Percentiles rank a stretch among this genome's conserved stretches.
Evolutionary conservation across 202 grass and related monocot genomes (phyloP).

Genomic region (Hordeum pubiflorum): DNA sequence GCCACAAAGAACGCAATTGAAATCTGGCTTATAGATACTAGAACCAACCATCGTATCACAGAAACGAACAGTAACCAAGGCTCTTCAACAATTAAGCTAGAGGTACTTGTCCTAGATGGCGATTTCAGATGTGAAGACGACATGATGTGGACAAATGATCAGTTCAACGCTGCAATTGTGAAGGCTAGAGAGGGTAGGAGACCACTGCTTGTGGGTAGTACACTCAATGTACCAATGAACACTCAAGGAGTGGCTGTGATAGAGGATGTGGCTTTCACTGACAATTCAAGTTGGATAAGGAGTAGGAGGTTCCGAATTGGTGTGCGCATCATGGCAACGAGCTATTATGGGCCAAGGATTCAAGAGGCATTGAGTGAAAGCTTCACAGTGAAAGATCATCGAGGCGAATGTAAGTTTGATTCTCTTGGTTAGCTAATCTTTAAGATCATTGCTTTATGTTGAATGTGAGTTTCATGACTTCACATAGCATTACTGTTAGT

Average conservation of each 20-base stretch:
- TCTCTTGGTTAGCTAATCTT: not conserved
- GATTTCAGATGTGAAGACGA: conserved; percentile 34
- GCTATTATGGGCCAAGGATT: conserved; percentile 20
- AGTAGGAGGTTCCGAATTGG: conserved; percentile 62
- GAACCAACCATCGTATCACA: not conserved
- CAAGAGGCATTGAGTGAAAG: conserved; percentile 59
- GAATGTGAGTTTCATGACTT: not conserved
- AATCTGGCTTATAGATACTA: conserved; percentile 30
- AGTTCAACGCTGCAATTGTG: conserved; percentile 28
- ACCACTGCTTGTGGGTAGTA: conserved; percentile 41
- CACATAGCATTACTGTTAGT: not conserved
- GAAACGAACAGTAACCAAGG: not conserved
- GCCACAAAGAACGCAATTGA: not conserved
- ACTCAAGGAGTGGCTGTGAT: conserved; percentile 23
- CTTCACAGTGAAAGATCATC: conserved; percentile 78
- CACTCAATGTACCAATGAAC: conserved; percentile 20
- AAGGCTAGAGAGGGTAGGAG: conserved; percentile 55
- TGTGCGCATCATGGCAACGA: conserved; percentile 20
- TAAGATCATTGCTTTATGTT: not conserved
- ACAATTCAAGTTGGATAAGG: conserved; percentile 89
- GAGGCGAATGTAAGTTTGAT: conserved; percentile 59
- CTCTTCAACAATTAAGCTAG: conserved; percentile 22
- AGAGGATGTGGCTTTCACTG: conserved; percentile 59
- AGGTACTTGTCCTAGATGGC: conserved; percentile 50
- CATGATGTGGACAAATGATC: conserved; percentile 17